These are phyloP conservation scores for Xylogone sp. DNA, from an alignment of 2,329 filamentous ascomycete genomes.

Conservation along the genomic window DNA sequence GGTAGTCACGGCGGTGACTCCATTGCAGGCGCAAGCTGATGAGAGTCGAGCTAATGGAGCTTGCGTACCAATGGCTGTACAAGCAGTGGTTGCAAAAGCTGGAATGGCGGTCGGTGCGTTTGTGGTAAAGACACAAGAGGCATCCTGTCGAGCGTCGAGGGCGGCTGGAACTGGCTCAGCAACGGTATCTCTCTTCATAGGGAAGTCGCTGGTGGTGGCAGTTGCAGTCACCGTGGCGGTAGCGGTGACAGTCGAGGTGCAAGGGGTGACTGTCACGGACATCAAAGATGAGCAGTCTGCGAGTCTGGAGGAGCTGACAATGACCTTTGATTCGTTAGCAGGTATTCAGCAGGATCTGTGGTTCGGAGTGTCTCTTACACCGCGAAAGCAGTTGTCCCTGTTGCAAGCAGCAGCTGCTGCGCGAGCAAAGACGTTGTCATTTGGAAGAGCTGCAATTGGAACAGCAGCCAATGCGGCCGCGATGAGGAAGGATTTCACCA, in stretches of 20 bases:
- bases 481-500: background rate
- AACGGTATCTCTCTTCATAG: background rate
- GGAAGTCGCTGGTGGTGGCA: background rate
- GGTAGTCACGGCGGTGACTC: background rate
- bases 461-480: background rate
- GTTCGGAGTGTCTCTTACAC: background rate
- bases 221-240: background rate
- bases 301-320: background rate
- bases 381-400: background rate
- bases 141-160: background rate
- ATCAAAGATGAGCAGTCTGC: background rate
- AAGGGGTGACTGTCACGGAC: background rate
- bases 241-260: background rate
- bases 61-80: background rate
- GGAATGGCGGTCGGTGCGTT: background rate
- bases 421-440: background rate
- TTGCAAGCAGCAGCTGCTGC: background rate
- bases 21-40: background rate
- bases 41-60: background rate
- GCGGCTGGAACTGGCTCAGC: background rate
- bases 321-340: background rate
- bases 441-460: background rate
- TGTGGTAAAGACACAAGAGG: background rate
- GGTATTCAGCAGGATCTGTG: background rate
- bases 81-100: background rate